Conservation (phyloP, 2,329 filamentous ascomycete species). For the Ascocoryne sarcoides region DNA sequence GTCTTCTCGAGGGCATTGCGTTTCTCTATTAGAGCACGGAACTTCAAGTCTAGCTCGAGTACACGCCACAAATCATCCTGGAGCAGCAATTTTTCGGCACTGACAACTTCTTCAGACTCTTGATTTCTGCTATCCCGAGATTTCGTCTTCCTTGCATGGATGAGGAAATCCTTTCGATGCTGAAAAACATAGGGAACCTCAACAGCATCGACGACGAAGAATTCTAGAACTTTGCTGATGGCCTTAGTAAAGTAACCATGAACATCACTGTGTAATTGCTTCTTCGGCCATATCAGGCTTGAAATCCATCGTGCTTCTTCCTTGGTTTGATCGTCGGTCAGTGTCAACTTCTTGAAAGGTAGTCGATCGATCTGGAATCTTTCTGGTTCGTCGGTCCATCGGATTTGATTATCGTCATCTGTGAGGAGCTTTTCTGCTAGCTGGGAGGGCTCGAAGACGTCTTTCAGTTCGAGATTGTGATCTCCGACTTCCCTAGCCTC, state of each 20-base stretch:
- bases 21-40: conserved; percentile 86
- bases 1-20: conserved; percentile 75
- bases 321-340: conserved; percentile 70
- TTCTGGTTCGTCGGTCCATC: conserved; percentile 82
- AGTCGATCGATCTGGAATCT: conserved; percentile 88
- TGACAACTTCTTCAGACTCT: conserved; percentile 62
- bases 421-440: conserved; percentile 90
- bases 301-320: conserved; percentile 92
- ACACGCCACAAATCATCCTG: conserved; percentile 95
- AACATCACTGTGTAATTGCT: conserved; percentile 56
- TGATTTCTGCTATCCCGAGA: conserved; percentile 55
- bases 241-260: conserved; percentile 78
- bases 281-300: conserved; percentile 81
- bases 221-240: conserved; percentile 85
- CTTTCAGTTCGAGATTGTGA: conserved; percentile 84
- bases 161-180: conserved; percentile 94
- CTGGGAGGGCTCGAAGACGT: conserved; percentile 96
- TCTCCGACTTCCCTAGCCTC: conserved; percentile 72
- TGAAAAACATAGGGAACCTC: conserved; percentile 98
- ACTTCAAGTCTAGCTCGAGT: conserved; percentile 90
- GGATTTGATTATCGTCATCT: conserved; percentile 88
- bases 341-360: conserved; percentile 70
- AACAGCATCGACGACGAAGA: conserved; percentile 88
- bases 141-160: conserved; percentile 68
- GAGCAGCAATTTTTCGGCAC: conserved; percentile 78